A percentile compares a stretch with the other conserved stretches of the same genome.
Evolutionary conservation across 371 early-diverging fungal species (phyloP).

Genomic region (Apophysomyces trapeziformis): DNA sequence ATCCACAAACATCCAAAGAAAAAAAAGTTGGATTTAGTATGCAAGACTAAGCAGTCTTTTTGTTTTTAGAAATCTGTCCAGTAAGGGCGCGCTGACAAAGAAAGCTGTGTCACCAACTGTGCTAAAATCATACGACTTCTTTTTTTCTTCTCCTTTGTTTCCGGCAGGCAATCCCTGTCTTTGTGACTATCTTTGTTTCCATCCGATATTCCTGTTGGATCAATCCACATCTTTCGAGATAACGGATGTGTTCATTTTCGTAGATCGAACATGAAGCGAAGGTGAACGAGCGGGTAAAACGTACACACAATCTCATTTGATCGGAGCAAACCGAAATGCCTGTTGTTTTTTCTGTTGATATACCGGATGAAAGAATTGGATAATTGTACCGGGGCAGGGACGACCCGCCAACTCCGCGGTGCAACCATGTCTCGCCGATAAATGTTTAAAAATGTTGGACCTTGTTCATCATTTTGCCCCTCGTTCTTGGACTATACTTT

Average conservation of each 20-base stretch:
- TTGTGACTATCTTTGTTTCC: background rate
- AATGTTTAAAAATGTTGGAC: slow-evolving; percentile 8
- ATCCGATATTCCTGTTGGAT: background rate
- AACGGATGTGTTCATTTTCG: background rate
- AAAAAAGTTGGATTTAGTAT: too few relatives aligned
- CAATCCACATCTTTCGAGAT: background rate
- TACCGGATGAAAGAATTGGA: slow-evolving; percentile 10
- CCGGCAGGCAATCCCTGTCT: slow-evolving; percentile 6
- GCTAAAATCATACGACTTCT: slow-evolving; percentile 9
- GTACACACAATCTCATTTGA: background rate
- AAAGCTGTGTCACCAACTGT: background rate
- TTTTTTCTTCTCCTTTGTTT: background rate
- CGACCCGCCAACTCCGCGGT: slow-evolving; percentile 10
- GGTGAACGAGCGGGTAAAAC: background rate
- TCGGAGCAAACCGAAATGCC: background rate
- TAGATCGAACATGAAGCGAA: background rate
- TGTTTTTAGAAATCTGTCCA: too few relatives aligned
- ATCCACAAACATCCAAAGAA: too few relatives aligned
- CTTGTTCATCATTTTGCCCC: background rate
- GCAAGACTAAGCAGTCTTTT: too few relatives aligned
- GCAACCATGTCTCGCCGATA: background rate
- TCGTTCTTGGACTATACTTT: background rate
- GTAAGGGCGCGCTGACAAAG: too few relatives aligned
- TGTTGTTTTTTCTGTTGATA: background rate
- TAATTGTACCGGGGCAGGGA: slow-evolving; percentile 3